Conservation (phyloP, 2,329 filamentous ascomycete genomes). For the Mycogone perniciosa region DNA sequence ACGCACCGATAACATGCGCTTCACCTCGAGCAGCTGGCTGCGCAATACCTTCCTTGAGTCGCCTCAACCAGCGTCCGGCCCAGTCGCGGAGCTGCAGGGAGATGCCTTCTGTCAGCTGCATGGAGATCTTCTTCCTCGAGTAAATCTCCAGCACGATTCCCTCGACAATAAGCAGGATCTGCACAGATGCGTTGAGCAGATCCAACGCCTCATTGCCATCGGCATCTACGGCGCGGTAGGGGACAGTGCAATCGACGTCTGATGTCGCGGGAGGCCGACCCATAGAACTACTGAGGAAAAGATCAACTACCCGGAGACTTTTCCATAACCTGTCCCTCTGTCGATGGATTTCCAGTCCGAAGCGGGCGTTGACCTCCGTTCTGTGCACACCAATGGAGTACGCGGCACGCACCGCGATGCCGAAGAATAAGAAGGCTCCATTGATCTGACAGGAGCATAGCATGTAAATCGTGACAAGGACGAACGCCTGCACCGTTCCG, state of each 20-base stretch:
- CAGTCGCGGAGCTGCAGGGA: slow-evolving; percentile 47
- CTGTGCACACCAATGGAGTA: slow-evolving; percentile 49
- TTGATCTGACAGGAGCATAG: slow-evolving; percentile 50
- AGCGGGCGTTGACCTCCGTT: slow-evolving; percentile 47
- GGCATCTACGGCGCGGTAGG: slow-evolving; percentile 33
- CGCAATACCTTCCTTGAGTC: slow-evolving; percentile 34
- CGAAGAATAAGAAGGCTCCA: slow-evolving; percentile 48
- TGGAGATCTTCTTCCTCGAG: slow-evolving; percentile 46
- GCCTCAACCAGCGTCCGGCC: slow-evolving; percentile 42
- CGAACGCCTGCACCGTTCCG: slow-evolving; percentile 44
- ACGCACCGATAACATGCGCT: slow-evolving; percentile 38
- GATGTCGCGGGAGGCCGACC: slow-evolving; percentile 48
- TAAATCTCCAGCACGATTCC: slow-evolving; percentile 46
- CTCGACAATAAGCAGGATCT: slow-evolving; percentile 47
- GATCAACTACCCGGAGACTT: slow-evolving; percentile 44
- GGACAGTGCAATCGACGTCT: slow-evolving; percentile 48
- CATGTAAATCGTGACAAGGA: slow-evolving; percentile 48
- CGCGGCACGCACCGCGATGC: slow-evolving; percentile 45
- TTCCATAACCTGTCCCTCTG: slow-evolving; percentile 48
- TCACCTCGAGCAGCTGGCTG: slow-evolving; percentile 15
- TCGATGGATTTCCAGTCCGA: slow-evolving; percentile 36
- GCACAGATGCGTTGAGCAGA: slow-evolving; percentile 45
- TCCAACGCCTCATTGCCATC: slow-evolving; percentile 36
- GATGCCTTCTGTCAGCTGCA: slow-evolving; percentile 47
- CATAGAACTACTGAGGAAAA: slow-evolving; percentile 49